Evolutionary conservation across 1,284 basidiomycete species (phyloP).

Genomic region (Moesziomyces parantarcticus): DNA sequence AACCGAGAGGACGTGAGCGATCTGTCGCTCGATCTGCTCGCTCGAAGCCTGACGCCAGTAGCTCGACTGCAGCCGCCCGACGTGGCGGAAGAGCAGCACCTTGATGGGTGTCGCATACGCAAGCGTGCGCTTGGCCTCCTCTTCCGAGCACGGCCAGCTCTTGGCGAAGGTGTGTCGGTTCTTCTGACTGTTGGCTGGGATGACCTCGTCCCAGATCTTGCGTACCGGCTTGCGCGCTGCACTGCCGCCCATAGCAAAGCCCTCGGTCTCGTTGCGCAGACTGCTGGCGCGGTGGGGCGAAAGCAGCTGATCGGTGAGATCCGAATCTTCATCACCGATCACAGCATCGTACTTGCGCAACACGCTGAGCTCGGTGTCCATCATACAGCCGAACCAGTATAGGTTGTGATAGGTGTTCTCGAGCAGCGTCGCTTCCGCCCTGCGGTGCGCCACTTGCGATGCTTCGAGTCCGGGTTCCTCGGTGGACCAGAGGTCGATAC

Average conservation of each 20-base stretch:
- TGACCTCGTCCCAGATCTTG: conserved; percentile 46
- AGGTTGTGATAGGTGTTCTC: conserved; percentile 43
- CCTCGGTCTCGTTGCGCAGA: conserved; percentile 6
- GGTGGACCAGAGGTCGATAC: conserved; percentile 36
- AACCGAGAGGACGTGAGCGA: conserved; percentile 27
- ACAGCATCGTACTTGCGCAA: conserved; percentile 37
- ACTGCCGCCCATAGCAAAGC: conserved; percentile 1
- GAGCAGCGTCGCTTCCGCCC: conserved; percentile 24
- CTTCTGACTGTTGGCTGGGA: conserved; percentile 28
- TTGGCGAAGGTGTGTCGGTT: conserved; percentile 27
- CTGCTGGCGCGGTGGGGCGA: conserved; percentile 11
- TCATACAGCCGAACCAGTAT: conserved; percentile 39
- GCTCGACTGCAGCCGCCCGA: conserved; percentile 32
- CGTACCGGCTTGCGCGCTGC: conserved; percentile 8
- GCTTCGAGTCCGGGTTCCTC: conserved; percentile 20
- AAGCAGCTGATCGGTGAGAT: conserved; percentile 27
- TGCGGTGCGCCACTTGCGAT: conserved; percentile 11
- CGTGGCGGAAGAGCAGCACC: conserved; percentile 43
- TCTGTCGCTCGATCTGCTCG: conserved; percentile 37
- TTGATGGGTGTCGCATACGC: conserved; percentile 42
- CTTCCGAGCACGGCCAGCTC: conserved; percentile 35
- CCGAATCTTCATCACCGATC: conserved; percentile 42
- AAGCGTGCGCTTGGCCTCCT: conserved; percentile 26
- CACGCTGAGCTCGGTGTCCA: conserved; percentile 38
- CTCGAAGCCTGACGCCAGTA: conserved; percentile 36